Evolutionary conservation across 768 basidiomycete species (phyloP), one percentile per base, ranked within the genome.

Genomic region (Leccinum truebloodii): DNA sequence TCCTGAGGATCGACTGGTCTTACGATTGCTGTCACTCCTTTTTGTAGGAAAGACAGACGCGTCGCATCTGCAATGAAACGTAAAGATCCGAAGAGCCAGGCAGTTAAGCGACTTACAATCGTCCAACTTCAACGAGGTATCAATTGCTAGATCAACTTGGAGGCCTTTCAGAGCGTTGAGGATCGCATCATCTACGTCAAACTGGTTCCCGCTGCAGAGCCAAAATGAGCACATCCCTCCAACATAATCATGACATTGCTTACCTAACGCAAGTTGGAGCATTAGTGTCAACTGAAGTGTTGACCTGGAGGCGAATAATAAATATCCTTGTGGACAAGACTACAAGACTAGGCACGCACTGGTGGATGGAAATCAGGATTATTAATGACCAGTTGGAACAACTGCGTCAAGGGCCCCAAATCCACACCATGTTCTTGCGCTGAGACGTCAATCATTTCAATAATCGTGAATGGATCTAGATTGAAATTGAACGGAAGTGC

Each of bases 401-500:
- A 58, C 10, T 77, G 76, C 3, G 75, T 67, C 60, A 88, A 75
- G 7, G 85, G 85, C 0, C 88, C 89, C n/a, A 90, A 76, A 57
- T 84, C 75, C 37, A 88, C 85, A 20, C 74, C 73, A 62, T 85
- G 84, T 54, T 81, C 74, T 60, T 80, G 73, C 1, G 87, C 81
- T 8, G 83, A 79, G 13, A 74, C 70, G 4, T 74, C 68, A 55
- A 91, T 73, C 57, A 90, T 70, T 54, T 80, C 69, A 57, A 90
- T 84, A 68, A 89, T 88, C 1, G 77, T 77, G n/a, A 80, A 55
- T 0, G 88, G 86, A 62, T 89, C 78, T 30, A 86, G 69, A 69
- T 90, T 89, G 71, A 88, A 87, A 20, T 83, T 69, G 62, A 91
- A 78, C 20, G 86, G 85, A 48, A 91, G 73, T 6, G 72, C 63